A percentile compares a stretch with the other conserved stretches of the same genome.
Conservation (phyloP, 2,329 filamentous ascomycete species). For the Cephalotrichum gorgonifer region DNA sequence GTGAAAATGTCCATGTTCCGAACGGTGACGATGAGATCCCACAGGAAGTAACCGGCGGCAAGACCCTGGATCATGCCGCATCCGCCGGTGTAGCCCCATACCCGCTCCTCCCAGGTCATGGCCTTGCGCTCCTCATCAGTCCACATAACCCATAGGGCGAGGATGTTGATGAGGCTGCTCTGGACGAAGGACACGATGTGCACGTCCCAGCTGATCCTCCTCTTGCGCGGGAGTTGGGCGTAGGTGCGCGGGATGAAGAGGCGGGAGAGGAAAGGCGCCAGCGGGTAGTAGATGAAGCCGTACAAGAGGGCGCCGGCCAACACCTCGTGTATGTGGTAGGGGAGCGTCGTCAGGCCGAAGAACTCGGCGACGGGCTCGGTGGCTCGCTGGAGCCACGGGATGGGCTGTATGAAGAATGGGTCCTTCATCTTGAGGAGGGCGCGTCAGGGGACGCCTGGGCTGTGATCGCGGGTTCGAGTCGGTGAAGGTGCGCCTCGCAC, state of each 20-base stretch:
- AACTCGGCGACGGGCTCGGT: constrained; percentile 55
- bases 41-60: constrained; percentile 74
- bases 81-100: constrained; percentile 70
- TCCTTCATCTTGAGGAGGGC: constrained; percentile 51
- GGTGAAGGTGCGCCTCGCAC: not conserved
- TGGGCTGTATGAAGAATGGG: constrained; percentile 55
- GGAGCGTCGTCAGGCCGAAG: constrained; percentile 54
- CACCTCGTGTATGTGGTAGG: constrained; percentile 70
- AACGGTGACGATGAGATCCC: constrained; percentile 65
- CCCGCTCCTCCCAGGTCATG: constrained; percentile 57
- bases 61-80: constrained; percentile 65
- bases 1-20: constrained; percentile 63
- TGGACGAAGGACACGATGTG: constrained; percentile 79
- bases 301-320: constrained; percentile 57
- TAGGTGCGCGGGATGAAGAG: constrained; percentile 55
- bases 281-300: constrained; percentile 51
- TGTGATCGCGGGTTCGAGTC: not conserved
- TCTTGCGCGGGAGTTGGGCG: constrained; percentile 50
- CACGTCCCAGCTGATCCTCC: constrained; percentile 69
- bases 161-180: constrained; percentile 57
- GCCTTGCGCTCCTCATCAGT: constrained; percentile 54
- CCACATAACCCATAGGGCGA: constrained; percentile 66
- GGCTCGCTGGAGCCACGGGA: constrained; percentile 45
- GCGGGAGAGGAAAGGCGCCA: constrained; percentile 58
- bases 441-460: not conserved